Base-by-base conservation (phyloP, 179 eudicot genomes). In the Camellia oleifera region DNA sequence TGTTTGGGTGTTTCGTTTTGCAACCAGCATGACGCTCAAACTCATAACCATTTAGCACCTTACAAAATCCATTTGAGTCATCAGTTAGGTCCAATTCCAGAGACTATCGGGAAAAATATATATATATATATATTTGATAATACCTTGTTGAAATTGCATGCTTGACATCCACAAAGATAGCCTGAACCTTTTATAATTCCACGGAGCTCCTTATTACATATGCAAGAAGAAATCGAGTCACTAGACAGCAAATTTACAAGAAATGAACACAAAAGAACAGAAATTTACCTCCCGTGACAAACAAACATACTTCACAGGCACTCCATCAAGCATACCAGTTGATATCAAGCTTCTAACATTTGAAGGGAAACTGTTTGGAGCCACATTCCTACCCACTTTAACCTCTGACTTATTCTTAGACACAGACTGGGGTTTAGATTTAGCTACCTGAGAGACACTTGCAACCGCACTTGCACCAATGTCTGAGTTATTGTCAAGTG, bases 251-350 rank as follows among this genome's bases (percentile, higher is more conserved):
- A 68, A 26, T 8, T 58, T 14, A 20, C 10, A 77, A 7, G 26
- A 72, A 77, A 62, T 17, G 7, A 44, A 45, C 20, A 2, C 40
- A 50, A 57, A 42, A 12, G 40, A 18, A n/a, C 46, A 60, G 48
- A 81, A 3, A 70, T n/a, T 77, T 89, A 89, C 91, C 91, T 89
- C 86, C 74, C 88, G 81, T n/a, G 89, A 85, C 50, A 75, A 63
- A 54, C 89, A 79, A 64, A 89, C 77, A 81, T 89, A 89, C 83
- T 81, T 87, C 42, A 89, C 83, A 72, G 88, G 89, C 18, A 89
- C 91, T 50, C 91, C 91, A 81, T 89, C 91, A 83, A 89, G 88
- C 77, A 89, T 87, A 9, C 91, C 91, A 12, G 91, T 89, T 50
- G 91, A 85, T 77, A 89, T 85, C 85, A 89, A 85, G 70, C 87